phyloP scores from a whole-genome alignment of 2,329 filamentous ascomycete genomes.

The Aspergillus sp. region DNA sequence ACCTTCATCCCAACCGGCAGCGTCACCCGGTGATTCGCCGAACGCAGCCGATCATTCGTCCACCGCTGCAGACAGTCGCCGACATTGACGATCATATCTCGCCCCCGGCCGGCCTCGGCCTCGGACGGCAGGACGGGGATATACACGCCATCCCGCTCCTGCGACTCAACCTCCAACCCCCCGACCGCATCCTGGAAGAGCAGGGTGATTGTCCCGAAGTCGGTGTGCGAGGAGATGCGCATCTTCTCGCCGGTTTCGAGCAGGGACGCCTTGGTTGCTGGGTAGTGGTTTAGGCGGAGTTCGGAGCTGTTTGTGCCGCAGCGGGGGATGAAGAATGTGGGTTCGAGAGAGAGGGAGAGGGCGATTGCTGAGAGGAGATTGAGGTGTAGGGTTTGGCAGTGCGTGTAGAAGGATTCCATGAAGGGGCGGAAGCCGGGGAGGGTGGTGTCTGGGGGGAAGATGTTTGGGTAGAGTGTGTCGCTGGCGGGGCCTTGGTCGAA shows the following conservation, averaged over 20 bases:
- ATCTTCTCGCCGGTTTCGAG: constrained; percentile 3
- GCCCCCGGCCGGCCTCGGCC: not conserved
- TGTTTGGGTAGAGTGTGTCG: constrained; percentile 11
- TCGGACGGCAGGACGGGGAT: constrained; percentile 10
- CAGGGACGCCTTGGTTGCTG: not conserved
- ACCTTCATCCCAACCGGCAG: constrained; percentile 3
- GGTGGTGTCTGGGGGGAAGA: constrained; percentile 3
- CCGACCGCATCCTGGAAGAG: constrained; percentile 16
- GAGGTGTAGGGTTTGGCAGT: constrained; percentile 1
- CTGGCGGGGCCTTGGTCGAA: constrained; percentile 9
- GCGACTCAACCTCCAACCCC: constrained; percentile 21
- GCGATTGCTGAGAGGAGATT: constrained; percentile 7
- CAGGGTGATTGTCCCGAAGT: constrained; percentile 15
- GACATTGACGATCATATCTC: constrained; percentile 51
- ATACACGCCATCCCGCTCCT: constrained; percentile 14
- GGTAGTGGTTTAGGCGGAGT: constrained; percentile 15
- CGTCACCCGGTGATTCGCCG: constrained; percentile 48
- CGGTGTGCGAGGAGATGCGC: constrained; percentile 14
- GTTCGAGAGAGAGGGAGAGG: not conserved
- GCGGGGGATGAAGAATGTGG: not conserved
- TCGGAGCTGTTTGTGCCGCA: constrained; percentile 9
- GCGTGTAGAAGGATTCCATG: constrained; percentile 12
- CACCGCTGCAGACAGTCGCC: constrained; percentile 54
- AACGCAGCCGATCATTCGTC: constrained; percentile 51
- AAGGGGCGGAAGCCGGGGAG: constrained; percentile 13